phyloP scores from a whole-genome alignment of 2,329 filamentous ascomycete genomes.

The Arthrobotrys iridis region DNA sequence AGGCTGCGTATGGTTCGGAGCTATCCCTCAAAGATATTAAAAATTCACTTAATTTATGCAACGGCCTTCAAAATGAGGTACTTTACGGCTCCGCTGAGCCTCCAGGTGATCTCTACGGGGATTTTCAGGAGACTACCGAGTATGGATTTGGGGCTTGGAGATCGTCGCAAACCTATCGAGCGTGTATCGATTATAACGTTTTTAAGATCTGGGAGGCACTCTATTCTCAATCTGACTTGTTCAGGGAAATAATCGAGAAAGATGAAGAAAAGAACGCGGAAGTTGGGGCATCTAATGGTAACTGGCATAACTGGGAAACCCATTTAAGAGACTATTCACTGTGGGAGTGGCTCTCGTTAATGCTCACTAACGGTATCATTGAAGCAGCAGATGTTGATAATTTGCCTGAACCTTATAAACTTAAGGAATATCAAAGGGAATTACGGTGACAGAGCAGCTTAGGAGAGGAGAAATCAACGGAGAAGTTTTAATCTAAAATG shows the following conservation, averaged over 20 bases:
- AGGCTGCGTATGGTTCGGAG: neutral
- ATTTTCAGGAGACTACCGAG: neutral
- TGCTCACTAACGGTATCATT: neutral
- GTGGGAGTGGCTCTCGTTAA: neutral
- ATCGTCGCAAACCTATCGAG: neutral
- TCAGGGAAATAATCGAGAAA: neutral
- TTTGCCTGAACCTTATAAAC: constrained; percentile 9
- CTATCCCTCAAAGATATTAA: neutral
- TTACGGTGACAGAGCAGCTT: neutral
- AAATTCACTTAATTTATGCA: neutral
- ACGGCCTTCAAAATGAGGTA: neutral
- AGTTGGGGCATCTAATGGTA: neutral
- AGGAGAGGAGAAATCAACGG: neutral
- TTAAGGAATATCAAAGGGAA: neutral
- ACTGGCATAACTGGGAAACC: neutral
- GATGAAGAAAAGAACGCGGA: neutral
- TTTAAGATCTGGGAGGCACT: constrained; percentile 19
- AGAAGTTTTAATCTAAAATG: no score
- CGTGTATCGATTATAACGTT: constrained; percentile 1
- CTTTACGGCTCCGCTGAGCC: neutral
- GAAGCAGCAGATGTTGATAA: neutral
- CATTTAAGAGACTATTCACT: neutral
- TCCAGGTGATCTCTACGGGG: neutral
- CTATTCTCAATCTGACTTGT: neutral
- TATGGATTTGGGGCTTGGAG: neutral